Conservation (phyloP, 176 grass and related monocot species). For the Carex parvula region DNA sequence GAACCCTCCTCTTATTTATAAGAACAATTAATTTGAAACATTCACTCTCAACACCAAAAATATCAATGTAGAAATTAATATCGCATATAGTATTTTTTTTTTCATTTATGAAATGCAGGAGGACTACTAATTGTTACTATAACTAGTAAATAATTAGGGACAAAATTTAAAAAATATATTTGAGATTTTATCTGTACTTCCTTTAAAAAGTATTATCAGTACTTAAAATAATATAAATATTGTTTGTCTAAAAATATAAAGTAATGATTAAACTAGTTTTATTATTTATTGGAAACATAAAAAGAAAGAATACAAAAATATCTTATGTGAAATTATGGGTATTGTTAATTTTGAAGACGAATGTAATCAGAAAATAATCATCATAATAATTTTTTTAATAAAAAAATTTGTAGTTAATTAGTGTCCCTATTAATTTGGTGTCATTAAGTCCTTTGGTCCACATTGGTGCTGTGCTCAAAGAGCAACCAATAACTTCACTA, state of each 20-base stretch:
- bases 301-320: not conserved
- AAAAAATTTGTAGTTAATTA: not conserved
- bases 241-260: not conserved
- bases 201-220: too few relatives aligned
- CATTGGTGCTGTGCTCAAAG: not conserved
- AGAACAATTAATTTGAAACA: not conserved
- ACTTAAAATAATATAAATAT: not conserved
- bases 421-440: not conserved
- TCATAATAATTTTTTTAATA: not conserved
- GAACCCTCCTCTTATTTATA: too few relatives aligned
- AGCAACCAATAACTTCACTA: constrained; percentile 6
- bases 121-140: too few relatives aligned
- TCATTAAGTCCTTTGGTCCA: not conserved
- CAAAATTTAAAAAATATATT: too few relatives aligned
- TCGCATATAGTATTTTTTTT: not conserved
- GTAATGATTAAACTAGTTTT: not conserved
- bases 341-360: not conserved
- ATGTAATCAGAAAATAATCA: not conserved
- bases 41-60: not conserved
- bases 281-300: not conserved
- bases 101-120: too few relatives aligned
- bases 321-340: not conserved
- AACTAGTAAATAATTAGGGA: too few relatives aligned
- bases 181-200: too few relatives aligned
- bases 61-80: not conserved